Base-by-base conservation (phyloP, 257 asterid genomes). In the Nicotiana benthamiana region DNA sequence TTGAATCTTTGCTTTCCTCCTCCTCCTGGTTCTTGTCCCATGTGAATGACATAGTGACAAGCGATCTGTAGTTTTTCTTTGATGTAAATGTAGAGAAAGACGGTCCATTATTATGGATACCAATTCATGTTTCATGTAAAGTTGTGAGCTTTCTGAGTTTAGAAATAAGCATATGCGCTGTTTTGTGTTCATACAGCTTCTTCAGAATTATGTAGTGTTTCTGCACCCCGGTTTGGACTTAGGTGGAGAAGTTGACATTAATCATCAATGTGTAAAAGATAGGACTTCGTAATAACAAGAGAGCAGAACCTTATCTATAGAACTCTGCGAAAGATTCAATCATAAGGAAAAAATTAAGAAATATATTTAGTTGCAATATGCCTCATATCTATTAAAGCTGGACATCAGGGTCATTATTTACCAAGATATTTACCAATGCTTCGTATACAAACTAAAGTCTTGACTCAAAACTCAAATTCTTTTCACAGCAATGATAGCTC, bases 111-210 rank as follows among this genome's bases (percentile, higher is more conserved):
- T 0, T 72, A 0, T 0, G 57, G 6, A 46, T 46, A 1, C 61
- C 20, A 74, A 1, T 74, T 48, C 52, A 17, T 7, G 17, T 48
- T 74, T 24, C 17, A 24, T 8, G 51, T 34, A 65, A 79, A 79
- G 51, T 0, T 26, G 10, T 64, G 64, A 85, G 24, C 75, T 83
- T 88, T 74, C 52, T 84, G 34, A 85, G 52, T 20, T 79, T 87
- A 79, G 80, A 82, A 67, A 80, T 68, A 28, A 86, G 62, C 91
- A 87, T 86, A 54, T 80, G 75, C 48, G 11, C 16, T 51, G 20
- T 70, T 70, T 70, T 43, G 77, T 13, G 15, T 54, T 54, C 60
- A 54, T 54, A 17, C 17, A 54, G 60, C 60, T 54, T 54, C 24
- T 54, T 54, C 22, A 17, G 22, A 54, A 5, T 2, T 54, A 17